Conservation (phyloP, 2,329 filamentous ascomycete genomes). For the Ceratocystis smalleyi region DNA sequence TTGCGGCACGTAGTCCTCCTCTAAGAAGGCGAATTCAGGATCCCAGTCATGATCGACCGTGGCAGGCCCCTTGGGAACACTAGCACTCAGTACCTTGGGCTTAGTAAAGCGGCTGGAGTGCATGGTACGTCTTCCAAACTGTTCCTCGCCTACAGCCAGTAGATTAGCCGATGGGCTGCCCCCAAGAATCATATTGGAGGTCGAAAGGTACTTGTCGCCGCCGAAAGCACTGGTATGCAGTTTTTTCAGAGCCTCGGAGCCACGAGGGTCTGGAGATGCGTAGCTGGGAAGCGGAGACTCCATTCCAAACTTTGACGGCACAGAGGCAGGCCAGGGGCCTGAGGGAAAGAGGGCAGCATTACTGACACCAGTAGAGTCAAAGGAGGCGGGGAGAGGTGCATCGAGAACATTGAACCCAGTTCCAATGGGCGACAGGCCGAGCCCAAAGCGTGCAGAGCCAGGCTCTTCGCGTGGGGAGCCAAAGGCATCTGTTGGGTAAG, state of each 20-base stretch:
- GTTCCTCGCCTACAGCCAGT: slow-evolving; percentile 33
- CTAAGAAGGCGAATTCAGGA: slow-evolving; percentile 54
- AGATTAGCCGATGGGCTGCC: slow-evolving; percentile 36
- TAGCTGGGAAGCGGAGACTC: slow-evolving; percentile 66
- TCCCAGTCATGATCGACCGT: slow-evolving; percentile 52
- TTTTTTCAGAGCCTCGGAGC: slow-evolving; percentile 48
- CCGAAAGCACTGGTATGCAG: slow-evolving; percentile 53
- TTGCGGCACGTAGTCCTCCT: slow-evolving; percentile 77
- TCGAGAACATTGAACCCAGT: slow-evolving; percentile 77
- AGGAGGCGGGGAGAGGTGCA: slow-evolving; percentile 81
- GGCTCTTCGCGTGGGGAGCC: slow-evolving; percentile 69
- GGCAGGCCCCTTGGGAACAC: slow-evolving; percentile 44
- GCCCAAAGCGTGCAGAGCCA: slow-evolving; percentile 30
- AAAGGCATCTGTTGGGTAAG: slow-evolving; percentile 46
- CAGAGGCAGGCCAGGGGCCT: slow-evolving; percentile 78
- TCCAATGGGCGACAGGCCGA: slow-evolving; percentile 62
- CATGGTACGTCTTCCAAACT: slow-evolving; percentile 57
- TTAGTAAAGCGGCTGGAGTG: slow-evolving; percentile 51
- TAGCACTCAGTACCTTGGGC: slow-evolving; percentile 53
- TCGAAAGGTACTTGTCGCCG: slow-evolving; percentile 38
- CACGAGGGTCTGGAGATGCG: slow-evolving; percentile 39
- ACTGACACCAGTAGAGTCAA: slow-evolving; percentile 90
- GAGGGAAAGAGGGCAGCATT: slow-evolving; percentile 65
- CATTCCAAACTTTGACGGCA: slow-evolving; percentile 80
- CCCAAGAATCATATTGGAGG: slow-evolving; percentile 26